phyloP scores from a whole-genome alignment of 805 yeast genomes.

The Myxozyma udenii region DNA sequence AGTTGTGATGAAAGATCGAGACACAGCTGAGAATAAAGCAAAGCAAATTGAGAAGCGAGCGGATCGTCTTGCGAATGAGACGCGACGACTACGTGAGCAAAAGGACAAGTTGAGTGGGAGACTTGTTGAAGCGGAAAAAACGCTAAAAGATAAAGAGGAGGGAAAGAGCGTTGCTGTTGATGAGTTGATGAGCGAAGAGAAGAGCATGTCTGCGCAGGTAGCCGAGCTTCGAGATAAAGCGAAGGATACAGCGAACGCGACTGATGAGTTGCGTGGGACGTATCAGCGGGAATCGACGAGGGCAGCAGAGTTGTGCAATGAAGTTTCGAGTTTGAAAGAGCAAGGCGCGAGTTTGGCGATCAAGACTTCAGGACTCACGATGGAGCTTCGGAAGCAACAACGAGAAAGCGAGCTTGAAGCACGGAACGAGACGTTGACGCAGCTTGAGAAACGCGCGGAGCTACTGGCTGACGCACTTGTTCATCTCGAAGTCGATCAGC shows the following conservation, averaged over 20 bases:
- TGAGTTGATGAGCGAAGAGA: neutral
- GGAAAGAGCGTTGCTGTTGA: constrained; percentile 15
- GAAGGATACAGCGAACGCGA: constrained; percentile 54
- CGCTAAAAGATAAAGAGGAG: constrained; percentile 34
- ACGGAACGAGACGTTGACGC: constrained; percentile 33
- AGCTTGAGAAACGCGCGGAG: constrained; percentile 34
- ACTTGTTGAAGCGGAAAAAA: neutral
- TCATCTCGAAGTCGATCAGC: constrained; percentile 27
- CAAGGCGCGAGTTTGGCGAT: constrained; percentile 29
- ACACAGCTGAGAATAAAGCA: constrained; percentile 27
- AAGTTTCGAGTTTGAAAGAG: constrained; percentile 35
- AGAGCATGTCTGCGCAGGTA: no score
- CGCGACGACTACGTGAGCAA: constrained; percentile 29
- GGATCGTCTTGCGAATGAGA: constrained; percentile 31
- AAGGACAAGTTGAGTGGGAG: constrained; percentile 33
- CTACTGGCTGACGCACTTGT: constrained; percentile 37
- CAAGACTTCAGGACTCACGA: constrained; percentile 34
- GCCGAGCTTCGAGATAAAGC: constrained; percentile 43
- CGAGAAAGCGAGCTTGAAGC: constrained; percentile 35
- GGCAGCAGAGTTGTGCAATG: constrained; percentile 36
- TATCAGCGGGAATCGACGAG: constrained; percentile 36
- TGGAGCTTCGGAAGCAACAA: constrained; percentile 34
- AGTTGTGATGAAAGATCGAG: constrained; percentile 5
- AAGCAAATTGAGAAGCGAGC: constrained; percentile 32
- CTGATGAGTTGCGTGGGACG: constrained; percentile 47